Base-by-base conservation (phyloP, 768 basidiomycete species). In the Mycena olivaceomarginata region DNA sequence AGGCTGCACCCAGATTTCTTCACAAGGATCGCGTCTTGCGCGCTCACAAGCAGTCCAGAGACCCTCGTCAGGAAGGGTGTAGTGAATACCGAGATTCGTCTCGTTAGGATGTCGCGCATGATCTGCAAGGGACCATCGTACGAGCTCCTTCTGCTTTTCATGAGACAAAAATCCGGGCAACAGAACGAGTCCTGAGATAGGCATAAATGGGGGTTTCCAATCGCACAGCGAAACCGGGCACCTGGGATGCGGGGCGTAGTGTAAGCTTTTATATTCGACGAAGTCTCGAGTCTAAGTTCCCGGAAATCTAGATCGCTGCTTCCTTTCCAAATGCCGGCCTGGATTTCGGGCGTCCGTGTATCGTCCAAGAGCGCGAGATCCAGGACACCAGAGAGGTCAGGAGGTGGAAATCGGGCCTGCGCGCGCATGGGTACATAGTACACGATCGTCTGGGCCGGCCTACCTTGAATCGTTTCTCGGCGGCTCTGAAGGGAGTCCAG, bases 71-170 rank as follows among this genome's bases (percentile, higher is more conserved):
- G 98, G 98, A 9, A 98, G 87, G 57, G 87, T 62, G 81, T 98
- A 98, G 84, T 99, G 98, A 0, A 93, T 91, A 72, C 98, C 95
- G 25, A 99, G 93, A 80, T 97, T 98, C 0, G 96, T 98, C 71
- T 95, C 94, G 82, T 98, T 98, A 0, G 97, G 96, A 48, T 89
- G 85, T 4, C 89, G 89, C 1, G 97, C 94, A 80, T 98, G 96
- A 22, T 94, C 90, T 12, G 88, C 82, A 9, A 99, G 91, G 31
- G 95, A 91, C 91, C 96, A 95, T 70, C 85, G 85, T 37, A 96
- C 89, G 6, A 99, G 90, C 1, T 89, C 83, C 31, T 92, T 90
- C 82, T 99, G 98, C 48, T 92, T 88, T 20, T 85, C 81, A 0
- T 86, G 86, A 2, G 93, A 87, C 20, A 98, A 81, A 81, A 94